Evolutionary conservation across 164 flowering plant genomes (phyloP), one percentile per base, ranked within the genome.

Genomic region (Amborella trichopoda): DNA sequence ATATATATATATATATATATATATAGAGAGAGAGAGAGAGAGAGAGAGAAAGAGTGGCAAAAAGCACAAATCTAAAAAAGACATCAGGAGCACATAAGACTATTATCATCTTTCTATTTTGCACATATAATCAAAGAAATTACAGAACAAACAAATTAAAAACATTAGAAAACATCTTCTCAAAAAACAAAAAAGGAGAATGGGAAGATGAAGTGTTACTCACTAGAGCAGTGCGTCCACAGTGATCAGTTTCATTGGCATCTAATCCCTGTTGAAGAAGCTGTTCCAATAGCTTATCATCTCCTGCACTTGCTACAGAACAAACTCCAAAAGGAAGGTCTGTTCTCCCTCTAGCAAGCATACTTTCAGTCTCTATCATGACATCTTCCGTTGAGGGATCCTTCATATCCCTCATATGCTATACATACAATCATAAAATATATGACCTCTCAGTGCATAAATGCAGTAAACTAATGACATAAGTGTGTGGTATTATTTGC

Each of bases 311-410:
- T 13, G 87, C 60, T 22, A 96, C 96, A 66, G 87, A 91, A 60
- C 85, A 80, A 28, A 91, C 64, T 56, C 77, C 84, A 24, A 93
- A 78, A 26, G 95, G 96, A 41, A 91, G 71, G 64, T 93, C 94
- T 78, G 85, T 59, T 65, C 87, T 74, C 26, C 96, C 99, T 41
- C 72, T 74, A 49, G 94, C 80, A 22, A 88, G 64, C 99, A 90
- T 81, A 65, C 63, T 78, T 74, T 83, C 85, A 22, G 79, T 81
- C 62, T 90, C 98, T 43, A 65, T 14, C 42, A 86, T 55, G 50
- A 87, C 70, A 40, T 69, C 78, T 56, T 78, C 74, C 91, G 83
- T 88, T n/a, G 70, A 52, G 24, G 95, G 95, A 30, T 82, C 81
- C 28, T 74, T 73, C 28, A 54, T 17, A 6, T 75, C 81, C 58